Base-by-base conservation (phyloP, 345 rosid species). In the Linum trigynum region DNA sequence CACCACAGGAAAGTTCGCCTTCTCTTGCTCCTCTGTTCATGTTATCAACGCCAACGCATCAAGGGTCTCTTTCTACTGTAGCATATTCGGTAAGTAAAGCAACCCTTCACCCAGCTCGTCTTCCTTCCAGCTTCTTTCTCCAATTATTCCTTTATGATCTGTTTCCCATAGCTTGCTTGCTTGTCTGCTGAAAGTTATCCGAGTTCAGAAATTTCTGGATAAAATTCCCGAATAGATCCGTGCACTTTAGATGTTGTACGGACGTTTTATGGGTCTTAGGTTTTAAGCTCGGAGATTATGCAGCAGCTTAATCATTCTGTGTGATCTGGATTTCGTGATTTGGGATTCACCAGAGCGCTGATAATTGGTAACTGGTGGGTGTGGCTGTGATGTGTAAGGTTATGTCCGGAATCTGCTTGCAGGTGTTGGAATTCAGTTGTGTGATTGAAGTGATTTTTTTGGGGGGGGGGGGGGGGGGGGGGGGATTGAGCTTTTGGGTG, bases 291-390 rank as follows among this genome's bases (percentile, higher is more conserved):
- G 32, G 32, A 23, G 32, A 23, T 23, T 23, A 23, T 23, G 32
- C 32, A 23, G 32, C 32, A 23, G 32, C 32, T 23, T 23, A 23
- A 23, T n/a, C 14, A 51, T 7, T 37, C 11, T 57, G 58, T 8
- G 17, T 53, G 62, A 70, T 70, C 41, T 42, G 68, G 23, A 42
- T 35, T 64, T 40, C 56, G 39, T 60, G 41, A 53, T 61, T 61
- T 65, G 62, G 17, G 69, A 38, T 38, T 6, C 40, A 5, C 32
- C 32, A 23, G 32, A 23, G 32, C 32, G 32, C 32, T 23, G 32
- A 23, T 23, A 23, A 23, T 23, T 0, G 32, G 32, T 23, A 23
- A 23, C 32, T 23, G 32, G 32, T 23, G 32, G 32, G 32, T 23
- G 32, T 23, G 32, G 32, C 32, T 23, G 32, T 23, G 32, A 23